These are phyloP conservation scores for Pyrenophora graminea DNA, from an alignment of 2,329 filamentous ascomycete species.

Conservation along the genomic window DNA sequence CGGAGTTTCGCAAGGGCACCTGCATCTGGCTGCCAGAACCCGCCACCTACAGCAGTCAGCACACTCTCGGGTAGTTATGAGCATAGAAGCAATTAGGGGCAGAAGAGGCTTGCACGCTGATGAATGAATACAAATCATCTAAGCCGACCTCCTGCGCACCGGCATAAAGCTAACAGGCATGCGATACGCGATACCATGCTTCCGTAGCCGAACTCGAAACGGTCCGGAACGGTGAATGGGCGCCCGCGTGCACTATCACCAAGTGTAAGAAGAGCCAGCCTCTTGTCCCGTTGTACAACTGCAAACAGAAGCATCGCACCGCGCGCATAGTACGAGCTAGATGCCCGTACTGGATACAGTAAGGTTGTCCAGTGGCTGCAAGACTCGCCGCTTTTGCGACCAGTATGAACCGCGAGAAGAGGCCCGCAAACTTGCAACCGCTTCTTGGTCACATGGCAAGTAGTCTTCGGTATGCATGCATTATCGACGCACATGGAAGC, in stretches of 20 bases:
- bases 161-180: not conserved
- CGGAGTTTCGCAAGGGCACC: conserved; percentile 69
- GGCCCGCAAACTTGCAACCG: not conserved
- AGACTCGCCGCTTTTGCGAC: conserved; percentile 7
- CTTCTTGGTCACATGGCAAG: conserved; percentile 7
- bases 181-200: not conserved
- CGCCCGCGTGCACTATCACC: not conserved
- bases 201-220: conserved; percentile 5
- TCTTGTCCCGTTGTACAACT: conserved; percentile 2
- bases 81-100: not conserved
- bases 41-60: conserved; percentile 63
- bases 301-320: not conserved
- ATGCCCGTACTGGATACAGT: not conserved
- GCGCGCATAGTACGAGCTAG: not conserved
- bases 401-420: conserved; percentile 6
- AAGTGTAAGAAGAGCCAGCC: not conserved
- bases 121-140: not conserved
- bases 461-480: conserved; percentile 11
- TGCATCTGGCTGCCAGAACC: conserved; percentile 78
- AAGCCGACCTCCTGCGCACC: not conserved
- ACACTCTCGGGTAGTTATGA: not conserved
- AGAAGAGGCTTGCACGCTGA: not conserved
- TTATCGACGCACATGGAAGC: conserved; percentile 2
- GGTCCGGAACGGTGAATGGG: not conserved
- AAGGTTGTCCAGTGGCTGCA: conserved; percentile 3